A percentile compares a stretch with the other conserved stretches of the same genome.
Conservation (phyloP, 345 rosid species). For the Eucalyptus curtisii region DNA sequence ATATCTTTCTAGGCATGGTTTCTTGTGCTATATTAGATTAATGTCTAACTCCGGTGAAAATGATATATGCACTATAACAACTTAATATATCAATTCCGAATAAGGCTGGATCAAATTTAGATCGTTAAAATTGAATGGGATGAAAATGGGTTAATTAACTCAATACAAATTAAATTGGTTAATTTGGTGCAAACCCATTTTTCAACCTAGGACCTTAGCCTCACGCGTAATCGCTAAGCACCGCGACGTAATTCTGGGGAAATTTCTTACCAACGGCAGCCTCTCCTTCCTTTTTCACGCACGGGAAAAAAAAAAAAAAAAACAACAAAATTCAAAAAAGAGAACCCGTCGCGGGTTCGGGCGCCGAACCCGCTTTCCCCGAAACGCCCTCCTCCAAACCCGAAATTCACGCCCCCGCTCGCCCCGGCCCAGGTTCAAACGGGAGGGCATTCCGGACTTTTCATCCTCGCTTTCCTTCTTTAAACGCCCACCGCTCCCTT, state of each 20-base stretch:
- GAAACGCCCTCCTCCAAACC: background rate
- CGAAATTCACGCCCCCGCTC: background rate
- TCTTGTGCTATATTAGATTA: background rate
- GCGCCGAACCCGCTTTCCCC: background rate
- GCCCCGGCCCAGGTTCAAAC: background rate
- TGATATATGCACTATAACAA: background rate
- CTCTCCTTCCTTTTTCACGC: background rate
- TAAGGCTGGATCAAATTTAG: rapidly evolving
- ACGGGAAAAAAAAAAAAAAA: rapidly evolving
- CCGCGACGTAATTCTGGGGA: background rate
- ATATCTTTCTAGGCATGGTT: rapidly evolving
- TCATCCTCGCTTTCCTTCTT: rapidly evolving
- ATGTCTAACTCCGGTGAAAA: rapidly evolving
- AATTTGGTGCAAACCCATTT: background rate
- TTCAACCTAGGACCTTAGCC: background rate
- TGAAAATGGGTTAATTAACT: background rate
- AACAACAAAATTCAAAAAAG: background rate
- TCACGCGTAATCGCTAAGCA: too few relatives aligned
- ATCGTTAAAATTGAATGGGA: background rate
- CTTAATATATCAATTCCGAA: rapidly evolving
- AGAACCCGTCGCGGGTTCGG: background rate
- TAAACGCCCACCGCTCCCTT: background rate
- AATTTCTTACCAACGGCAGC: background rate
- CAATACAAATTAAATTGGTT: rapidly evolving
- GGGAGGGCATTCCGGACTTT: background rate